These are phyloP conservation scores for Pestalotiopsis sp. DNA, from an alignment of 2,329 filamentous ascomycete species.

Conservation along the genomic window DNA sequence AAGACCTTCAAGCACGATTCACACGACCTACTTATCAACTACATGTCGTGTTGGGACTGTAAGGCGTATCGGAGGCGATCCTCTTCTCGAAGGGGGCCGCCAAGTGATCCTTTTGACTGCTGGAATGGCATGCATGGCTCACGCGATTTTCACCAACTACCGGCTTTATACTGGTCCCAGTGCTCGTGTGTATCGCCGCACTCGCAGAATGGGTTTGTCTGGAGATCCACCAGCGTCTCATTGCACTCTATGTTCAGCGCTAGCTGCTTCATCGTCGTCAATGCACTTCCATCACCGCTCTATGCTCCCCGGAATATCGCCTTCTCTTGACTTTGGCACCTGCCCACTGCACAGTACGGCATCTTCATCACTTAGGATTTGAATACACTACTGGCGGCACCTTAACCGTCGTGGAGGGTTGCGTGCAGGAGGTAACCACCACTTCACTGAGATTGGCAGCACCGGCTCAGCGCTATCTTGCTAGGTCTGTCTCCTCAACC, in stretches of 20 bases:
- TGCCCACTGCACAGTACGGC: neutral
- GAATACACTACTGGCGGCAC: neutral
- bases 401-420: neutral
- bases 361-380: neutral
- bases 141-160: neutral
- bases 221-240: neutral
- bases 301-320: neutral
- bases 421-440: neutral
- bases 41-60: neutral
- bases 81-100: neutral
- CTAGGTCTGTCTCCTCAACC: neutral
- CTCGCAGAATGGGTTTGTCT: neutral
- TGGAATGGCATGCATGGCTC: neutral
- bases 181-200: neutral
- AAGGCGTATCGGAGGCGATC: neutral
- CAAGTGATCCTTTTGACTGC: neutral
- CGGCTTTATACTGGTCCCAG: neutral
- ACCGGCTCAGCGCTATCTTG: neutral
- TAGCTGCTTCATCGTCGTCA: neutral
- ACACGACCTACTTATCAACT: neutral
- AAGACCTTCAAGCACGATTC: neutral
- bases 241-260: constrained; percentile 1
- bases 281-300: neutral
- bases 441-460: neutral
- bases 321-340: neutral